These are phyloP conservation scores for Debaryomyces sp. DNA, from an alignment of 1,139 yeast genomes.

Conservation along the genomic window DNA sequence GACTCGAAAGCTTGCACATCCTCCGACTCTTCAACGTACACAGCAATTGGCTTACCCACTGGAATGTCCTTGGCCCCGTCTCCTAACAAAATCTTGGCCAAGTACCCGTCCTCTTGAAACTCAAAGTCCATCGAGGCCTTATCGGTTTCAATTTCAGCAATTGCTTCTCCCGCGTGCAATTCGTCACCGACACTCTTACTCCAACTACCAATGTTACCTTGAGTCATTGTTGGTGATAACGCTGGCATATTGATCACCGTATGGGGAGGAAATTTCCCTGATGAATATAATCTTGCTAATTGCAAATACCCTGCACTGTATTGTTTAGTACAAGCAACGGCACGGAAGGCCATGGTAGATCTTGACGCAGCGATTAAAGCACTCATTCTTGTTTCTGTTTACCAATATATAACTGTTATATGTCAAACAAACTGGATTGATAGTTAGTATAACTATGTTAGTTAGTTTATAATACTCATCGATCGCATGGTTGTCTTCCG, in stretches of 20 bases:
- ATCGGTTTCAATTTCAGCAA: conserved; percentile 97
- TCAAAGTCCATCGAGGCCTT: conserved; percentile 99
- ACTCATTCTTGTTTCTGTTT: conserved; percentile 25
- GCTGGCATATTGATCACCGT: conserved; percentile 87
- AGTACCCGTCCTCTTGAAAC: conserved; percentile 96
- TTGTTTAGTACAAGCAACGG: conserved; percentile 20
- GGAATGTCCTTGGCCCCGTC: conserved; percentile 90
- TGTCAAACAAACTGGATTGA: conserved; percentile 1
- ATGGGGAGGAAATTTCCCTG: conserved; percentile 63
- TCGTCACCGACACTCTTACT: conserved; percentile 85
- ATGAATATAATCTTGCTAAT: conserved; percentile 45
- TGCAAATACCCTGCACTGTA: conserved; percentile 23
- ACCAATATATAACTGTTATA: conserved; percentile 1
- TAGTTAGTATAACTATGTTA: neutral
- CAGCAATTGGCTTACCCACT: conserved; percentile 95
- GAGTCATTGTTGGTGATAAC: conserved; percentile 97
- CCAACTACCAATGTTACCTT: conserved; percentile 91
- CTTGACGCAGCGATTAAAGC: conserved; percentile 39
- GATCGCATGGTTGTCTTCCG: conserved; percentile 20
- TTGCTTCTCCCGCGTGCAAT: conserved; percentile 86
- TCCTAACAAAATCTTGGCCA: conserved; percentile 86
- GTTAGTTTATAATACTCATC: conserved; percentile 6
- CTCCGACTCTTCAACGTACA: conserved; percentile 83
- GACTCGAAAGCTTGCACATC: conserved; percentile 88
- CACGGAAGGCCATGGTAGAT: conserved; percentile 30